Evolutionary conservation across 129 eudicot species (phyloP), one percentile per base, ranked within the genome.

Genomic region (Arctium minus): DNA sequence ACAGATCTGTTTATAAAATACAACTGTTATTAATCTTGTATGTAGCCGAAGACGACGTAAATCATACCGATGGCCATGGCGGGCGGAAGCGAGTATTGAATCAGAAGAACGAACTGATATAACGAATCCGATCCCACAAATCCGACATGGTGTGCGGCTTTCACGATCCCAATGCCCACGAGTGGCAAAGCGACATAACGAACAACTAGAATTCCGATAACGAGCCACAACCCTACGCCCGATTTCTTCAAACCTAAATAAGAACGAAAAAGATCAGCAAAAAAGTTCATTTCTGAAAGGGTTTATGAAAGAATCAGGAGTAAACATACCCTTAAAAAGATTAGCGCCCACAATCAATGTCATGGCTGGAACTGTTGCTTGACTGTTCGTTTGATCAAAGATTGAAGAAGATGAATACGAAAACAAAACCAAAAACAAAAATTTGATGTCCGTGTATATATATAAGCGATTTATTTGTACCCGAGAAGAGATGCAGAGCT

Each of bases 311-410:
- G 69, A 50, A 71, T 8, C 38, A 46, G 12, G 8, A 31, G n/a
- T 38, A 39, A 30, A 33, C 2, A 56, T 86, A 92, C 96, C 93
- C 76, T 36, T 83, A 2, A 84, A 82, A 77, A 92, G 93, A 81
- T 92, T 92, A 78, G 93, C 97, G 82, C 97, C 97, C 80, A 89
- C 86, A 35, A 92, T 84, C 76, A 92, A 31, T 27, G 97, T 88
- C 90, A 89, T 90, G 35, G 88, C 85, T 29, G 97, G 97, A 37
- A 89, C 84, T 80, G 97, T 84, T 78, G 93, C 97, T 56, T 87
- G 82, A 65, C 97, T 92, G 81, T 85, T 77, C 29, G 60, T 70
- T 80, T 74, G 22, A 75, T 56, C 81, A 77, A 70, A 71, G 48
- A 69, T 31, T 3, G 10, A 17, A 15, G 39, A 30, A 3, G 12